Evolutionary conservation across 371 early-diverging fungal species (phyloP).

Genomic region (Saksenaea oblongispora): DNA sequence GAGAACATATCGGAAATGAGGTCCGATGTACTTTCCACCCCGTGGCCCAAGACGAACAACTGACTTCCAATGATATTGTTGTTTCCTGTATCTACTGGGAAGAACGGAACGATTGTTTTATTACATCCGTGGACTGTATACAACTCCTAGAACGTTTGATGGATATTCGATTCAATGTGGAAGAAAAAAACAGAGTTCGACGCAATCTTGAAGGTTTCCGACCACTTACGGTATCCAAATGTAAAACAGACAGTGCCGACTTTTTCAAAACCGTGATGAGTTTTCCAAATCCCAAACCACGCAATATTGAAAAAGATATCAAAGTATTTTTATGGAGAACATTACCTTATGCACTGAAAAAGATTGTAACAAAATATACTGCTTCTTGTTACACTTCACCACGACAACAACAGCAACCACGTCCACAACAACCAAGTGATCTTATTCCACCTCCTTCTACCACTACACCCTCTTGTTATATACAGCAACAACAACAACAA

Average conservation of each 20-base stretch:
- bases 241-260: constrained; percentile 65
- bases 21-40: constrained; percentile 69
- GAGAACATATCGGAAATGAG: constrained; percentile 60
- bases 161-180: constrained; percentile 71
- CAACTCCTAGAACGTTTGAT: constrained; percentile 72
- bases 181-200: constrained; percentile 84
- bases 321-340: constrained; percentile 81
- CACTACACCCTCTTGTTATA: neutral
- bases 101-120: constrained; percentile 67
- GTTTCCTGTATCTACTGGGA: constrained; percentile 85
- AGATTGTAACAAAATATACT: constrained; percentile 74
- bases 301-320: constrained; percentile 87
- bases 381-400: constrained; percentile 36
- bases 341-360: constrained; percentile 65
- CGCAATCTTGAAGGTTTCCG: constrained; percentile 84
- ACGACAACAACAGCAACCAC: neutral
- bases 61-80: constrained; percentile 48
- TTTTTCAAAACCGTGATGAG: constrained; percentile 83
- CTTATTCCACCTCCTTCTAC: neutral
- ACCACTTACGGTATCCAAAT: constrained; percentile 76
- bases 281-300: constrained; percentile 78
- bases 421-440: neutral
- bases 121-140: constrained; percentile 83
- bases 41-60: constrained; percentile 60
- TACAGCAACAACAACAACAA: neutral